Evolutionary conservation across 345 rosid species (phyloP).

Genomic region (Hevea brasiliensis): DNA sequence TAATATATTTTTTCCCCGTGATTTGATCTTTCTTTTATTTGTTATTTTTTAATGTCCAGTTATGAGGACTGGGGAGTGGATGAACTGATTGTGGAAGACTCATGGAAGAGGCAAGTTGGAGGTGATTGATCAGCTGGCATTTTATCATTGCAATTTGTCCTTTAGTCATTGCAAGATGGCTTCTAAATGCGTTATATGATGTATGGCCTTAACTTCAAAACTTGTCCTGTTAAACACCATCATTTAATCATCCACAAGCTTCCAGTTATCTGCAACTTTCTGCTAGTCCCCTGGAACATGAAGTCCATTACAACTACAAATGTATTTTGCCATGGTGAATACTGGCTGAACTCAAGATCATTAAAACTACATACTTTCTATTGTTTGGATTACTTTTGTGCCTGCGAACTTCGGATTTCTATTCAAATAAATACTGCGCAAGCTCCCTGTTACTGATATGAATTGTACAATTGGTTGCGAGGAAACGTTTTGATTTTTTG

Average conservation of each 20-base stretch:
- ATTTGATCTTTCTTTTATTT: not conserved
- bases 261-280: not conserved
- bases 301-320: not conserved
- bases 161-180: too few relatives aligned
- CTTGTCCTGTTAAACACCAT: too few relatives aligned
- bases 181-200: too few relatives aligned
- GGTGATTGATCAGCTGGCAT: constrained; percentile 52
- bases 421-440: too few relatives aligned
- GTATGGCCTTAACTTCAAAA: too few relatives aligned
- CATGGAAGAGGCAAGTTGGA: constrained; percentile 95
- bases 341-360: not conserved
- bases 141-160: not conserved
- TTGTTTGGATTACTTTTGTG: too few relatives aligned
- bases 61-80: constrained; percentile 88
- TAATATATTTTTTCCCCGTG: not conserved
- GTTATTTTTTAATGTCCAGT: constrained; percentile 30
- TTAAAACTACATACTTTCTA: too few relatives aligned
- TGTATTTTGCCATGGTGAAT: not conserved
- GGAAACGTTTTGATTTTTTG: too few relatives aligned
- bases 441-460: too few relatives aligned
- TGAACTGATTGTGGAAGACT: constrained; percentile 87
- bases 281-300: not conserved
- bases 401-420: too few relatives aligned
- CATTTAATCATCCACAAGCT: not conserved
- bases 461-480: too few relatives aligned